These are phyloP conservation scores for Saturnispora ahearnii DNA, from an alignment of 805 yeast species.

Conservation along the genomic window DNA sequence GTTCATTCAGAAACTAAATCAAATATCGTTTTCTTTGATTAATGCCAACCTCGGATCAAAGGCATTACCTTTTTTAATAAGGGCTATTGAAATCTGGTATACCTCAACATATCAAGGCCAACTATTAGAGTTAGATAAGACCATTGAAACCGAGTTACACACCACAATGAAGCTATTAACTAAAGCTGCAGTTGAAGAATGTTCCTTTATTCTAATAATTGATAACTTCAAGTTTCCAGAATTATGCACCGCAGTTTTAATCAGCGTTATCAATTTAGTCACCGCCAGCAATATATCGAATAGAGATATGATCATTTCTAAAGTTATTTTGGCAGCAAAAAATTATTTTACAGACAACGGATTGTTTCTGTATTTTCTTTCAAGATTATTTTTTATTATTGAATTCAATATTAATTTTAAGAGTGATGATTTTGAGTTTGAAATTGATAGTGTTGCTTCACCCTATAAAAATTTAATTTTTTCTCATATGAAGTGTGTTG, in stretches of 20 bases:
- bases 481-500: slow-evolving; percentile 19
- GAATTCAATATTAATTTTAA: slow-evolving; percentile 21
- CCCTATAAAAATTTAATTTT: slow-evolving; percentile 14
- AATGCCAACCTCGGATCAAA: not conserved
- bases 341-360: slow-evolving; percentile 22
- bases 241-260: slow-evolving; percentile 4
- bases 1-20: slow-evolving; percentile 5
- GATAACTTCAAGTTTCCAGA: slow-evolving; percentile 7
- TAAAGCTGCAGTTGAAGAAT: slow-evolving; percentile 1
- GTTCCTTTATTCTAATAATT: not conserved
- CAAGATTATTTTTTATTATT: slow-evolving; percentile 19
- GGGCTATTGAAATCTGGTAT: slow-evolving; percentile 4
- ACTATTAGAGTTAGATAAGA: not conserved
- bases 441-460: slow-evolving; percentile 11
- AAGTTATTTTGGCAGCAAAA: slow-evolving; percentile 19
- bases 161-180: slow-evolving; percentile 6
- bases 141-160: not conserved
- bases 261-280: slow-evolving; percentile 19
- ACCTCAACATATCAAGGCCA: not conserved
- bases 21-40: slow-evolving; percentile 2
- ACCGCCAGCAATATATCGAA: slow-evolving; percentile 15
- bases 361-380: slow-evolving; percentile 23
- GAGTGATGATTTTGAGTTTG: slow-evolving; percentile 14
- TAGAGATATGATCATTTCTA: slow-evolving; percentile 19
- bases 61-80: slow-evolving; percentile 3